Conservation (phyloP, 768 basidiomycete species). For the Agaricus blazei region DNA sequence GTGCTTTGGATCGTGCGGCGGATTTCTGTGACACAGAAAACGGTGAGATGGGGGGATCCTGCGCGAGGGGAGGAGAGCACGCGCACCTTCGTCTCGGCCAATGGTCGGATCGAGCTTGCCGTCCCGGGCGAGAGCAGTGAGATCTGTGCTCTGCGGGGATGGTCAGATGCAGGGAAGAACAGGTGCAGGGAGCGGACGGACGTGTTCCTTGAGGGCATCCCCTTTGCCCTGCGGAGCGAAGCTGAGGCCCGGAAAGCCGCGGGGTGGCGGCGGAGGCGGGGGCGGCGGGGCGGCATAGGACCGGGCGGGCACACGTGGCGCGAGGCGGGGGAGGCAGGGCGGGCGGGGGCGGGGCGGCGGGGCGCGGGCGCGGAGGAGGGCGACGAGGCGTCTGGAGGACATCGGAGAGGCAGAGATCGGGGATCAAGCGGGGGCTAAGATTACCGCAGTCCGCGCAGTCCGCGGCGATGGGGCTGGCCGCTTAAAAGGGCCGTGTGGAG, state of each 20-base stretch:
- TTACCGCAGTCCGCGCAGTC: neutral
- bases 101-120: constrained; percentile 92
- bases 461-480: neutral
- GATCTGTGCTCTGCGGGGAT: constrained; percentile 59
- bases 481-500: neutral
- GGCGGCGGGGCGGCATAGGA: constrained; percentile 21
- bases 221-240: constrained; percentile 65
- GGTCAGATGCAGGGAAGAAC: too few species aligned
- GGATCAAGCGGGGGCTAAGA: neutral
- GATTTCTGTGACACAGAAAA: constrained; percentile 49
- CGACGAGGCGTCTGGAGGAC: neutral
- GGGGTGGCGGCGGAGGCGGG: constrained; percentile 23
- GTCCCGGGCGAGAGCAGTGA: constrained; percentile 76
- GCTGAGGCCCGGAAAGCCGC: constrained; percentile 55
- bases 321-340: neutral
- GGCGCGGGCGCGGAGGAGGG: neutral
- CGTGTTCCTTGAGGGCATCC: constrained; percentile 79
- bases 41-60: neutral
- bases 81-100: constrained; percentile 76
- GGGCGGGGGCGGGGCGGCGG: neutral
- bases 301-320: neutral
- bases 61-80: neutral
- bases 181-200: constrained; percentile 17
- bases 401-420: neutral
- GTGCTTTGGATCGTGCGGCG: constrained; percentile 86